These are phyloP conservation scores for Jacaranda copaia DNA, from an alignment of 257 asterid genomes.

Conservation along the genomic window DNA sequence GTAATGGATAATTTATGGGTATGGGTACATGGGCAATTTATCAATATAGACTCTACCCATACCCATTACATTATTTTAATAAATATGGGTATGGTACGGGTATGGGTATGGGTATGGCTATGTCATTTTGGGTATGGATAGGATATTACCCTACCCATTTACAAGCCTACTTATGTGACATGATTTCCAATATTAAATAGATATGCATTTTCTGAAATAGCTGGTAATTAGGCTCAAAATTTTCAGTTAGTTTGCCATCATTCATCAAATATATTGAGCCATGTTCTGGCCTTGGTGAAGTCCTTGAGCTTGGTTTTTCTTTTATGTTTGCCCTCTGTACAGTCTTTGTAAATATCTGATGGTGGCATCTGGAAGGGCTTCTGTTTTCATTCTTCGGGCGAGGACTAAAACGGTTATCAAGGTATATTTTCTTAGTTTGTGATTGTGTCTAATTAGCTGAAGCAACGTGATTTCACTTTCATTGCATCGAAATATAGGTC, in stretches of 20 bases:
- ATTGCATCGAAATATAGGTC: constrained; percentile 54
- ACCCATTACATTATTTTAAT: too few relatives aligned
- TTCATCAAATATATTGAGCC: not conserved
- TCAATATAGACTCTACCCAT: too few relatives aligned
- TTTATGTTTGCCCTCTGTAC: constrained; percentile 33
- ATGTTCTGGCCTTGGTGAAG: not conserved
- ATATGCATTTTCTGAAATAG: constrained; percentile 8
- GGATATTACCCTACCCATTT: too few relatives aligned
- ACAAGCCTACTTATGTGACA: too few relatives aligned
- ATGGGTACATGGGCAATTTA: too few relatives aligned
- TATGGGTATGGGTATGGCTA: too few relatives aligned
- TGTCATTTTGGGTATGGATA: too few relatives aligned
- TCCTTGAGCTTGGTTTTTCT: not conserved
- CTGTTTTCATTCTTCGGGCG: constrained; percentile 68
- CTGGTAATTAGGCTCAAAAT: not conserved
- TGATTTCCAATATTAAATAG: constrained; percentile 2
- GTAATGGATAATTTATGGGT: too few relatives aligned
- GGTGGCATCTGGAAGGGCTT: constrained; percentile 95
- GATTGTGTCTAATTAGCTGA: constrained; percentile 25
- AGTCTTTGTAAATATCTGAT: constrained; percentile 89
- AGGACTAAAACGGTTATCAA: constrained; percentile 54
- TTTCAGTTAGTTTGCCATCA: not conserved
- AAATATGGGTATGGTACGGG: too few relatives aligned
- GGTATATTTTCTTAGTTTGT: constrained; percentile 46
- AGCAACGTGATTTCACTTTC: constrained; percentile 36